These are phyloP conservation scores for Chalciporus piperatus DNA, from an alignment of 768 basidiomycete genomes.

Conservation along the genomic window DNA sequence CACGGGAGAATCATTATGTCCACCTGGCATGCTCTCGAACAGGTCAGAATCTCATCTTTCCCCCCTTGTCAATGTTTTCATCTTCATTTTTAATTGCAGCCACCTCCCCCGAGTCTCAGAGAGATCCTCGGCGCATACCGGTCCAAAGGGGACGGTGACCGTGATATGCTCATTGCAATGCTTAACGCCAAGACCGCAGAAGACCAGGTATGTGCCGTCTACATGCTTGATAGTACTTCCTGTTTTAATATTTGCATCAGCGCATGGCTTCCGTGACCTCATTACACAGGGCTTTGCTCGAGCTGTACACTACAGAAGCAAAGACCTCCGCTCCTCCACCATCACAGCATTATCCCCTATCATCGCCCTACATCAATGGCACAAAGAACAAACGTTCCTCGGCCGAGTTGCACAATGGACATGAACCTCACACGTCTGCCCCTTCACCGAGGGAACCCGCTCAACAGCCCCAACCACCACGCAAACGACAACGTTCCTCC, in stretches of 20 bases:
- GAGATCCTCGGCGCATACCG: slow-evolving; percentile 87
- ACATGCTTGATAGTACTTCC: slow-evolving; percentile 2
- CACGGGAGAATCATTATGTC: slow-evolving; percentile 38
- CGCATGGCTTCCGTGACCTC: slow-evolving; percentile 69
- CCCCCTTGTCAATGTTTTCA: not conserved
- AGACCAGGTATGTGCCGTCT: slow-evolving; percentile 65
- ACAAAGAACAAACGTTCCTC: slow-evolving; percentile 22
- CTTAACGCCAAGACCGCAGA: slow-evolving; percentile 91
- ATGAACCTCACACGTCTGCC: slow-evolving; percentile 11
- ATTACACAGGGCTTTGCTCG: slow-evolving; percentile 69
- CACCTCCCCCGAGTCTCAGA: slow-evolving; percentile 76
- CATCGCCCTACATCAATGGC: slow-evolving; percentile 28
- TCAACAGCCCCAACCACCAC: slow-evolving; percentile 41
- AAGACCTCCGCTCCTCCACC: slow-evolving; percentile 30
- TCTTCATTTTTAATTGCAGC: slow-evolving; percentile 35
- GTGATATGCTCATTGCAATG: slow-evolving; percentile 88
- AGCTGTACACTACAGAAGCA: slow-evolving; percentile 41
- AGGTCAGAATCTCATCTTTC: slow-evolving; percentile 34
- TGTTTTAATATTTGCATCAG: slow-evolving; percentile 34
- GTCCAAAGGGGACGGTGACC: slow-evolving; percentile 84
- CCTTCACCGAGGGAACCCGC: slow-evolving; percentile 26
- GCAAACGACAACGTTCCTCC: slow-evolving; percentile 65
- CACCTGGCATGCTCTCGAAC: slow-evolving; percentile 46
- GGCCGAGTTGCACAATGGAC: slow-evolving; percentile 15
- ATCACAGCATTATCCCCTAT: slow-evolving; percentile 38